These are phyloP conservation scores for Trichophyton equinum DNA, from an alignment of 2,329 filamentous ascomycete genomes.

Conservation along the genomic window DNA sequence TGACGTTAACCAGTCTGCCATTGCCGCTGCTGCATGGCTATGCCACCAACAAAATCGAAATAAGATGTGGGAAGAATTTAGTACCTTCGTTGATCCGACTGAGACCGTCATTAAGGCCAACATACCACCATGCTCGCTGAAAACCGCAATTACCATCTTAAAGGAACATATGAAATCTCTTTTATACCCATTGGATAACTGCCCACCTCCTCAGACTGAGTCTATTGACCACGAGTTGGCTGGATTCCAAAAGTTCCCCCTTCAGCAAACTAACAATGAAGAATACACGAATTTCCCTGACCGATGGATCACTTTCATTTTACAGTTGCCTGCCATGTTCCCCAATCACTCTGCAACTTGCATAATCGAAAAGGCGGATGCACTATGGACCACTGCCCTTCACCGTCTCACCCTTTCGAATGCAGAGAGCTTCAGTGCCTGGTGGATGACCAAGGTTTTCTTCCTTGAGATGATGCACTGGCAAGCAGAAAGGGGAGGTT, in stretches of 20 bases:
- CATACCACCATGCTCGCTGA: slow-evolving; percentile 28
- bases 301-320: slow-evolving; percentile 35
- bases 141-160: slow-evolving; percentile 27
- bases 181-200: slow-evolving; percentile 29
- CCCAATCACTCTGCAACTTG: slow-evolving; percentile 32
- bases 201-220: slow-evolving; percentile 23
- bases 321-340: slow-evolving; percentile 30
- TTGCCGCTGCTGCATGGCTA: slow-evolving; percentile 86
- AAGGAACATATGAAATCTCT: slow-evolving; percentile 34
- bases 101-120: slow-evolving; percentile 32
- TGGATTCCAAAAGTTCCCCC: slow-evolving; percentile 24
- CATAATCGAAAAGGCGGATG: slow-evolving; percentile 34
- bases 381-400: slow-evolving; percentile 33
- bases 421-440: slow-evolving; percentile 36
- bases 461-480: slow-evolving; percentile 90
- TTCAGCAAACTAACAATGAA: slow-evolving; percentile 25
- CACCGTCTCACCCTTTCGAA: slow-evolving; percentile 34
- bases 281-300: slow-evolving; percentile 38
- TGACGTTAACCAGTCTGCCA: slow-evolving; percentile 83
- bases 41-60: slow-evolving; percentile 79
- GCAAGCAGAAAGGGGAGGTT: slow-evolving; percentile 79
- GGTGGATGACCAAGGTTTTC: slow-evolving; percentile 77
- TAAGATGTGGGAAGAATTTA: slow-evolving; percentile 87
- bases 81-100: slow-evolving; percentile 27
- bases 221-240: slow-evolving; percentile 23